Conservation (phyloP, 441 rosid genomes). For the Populus hybrid region DNA sequence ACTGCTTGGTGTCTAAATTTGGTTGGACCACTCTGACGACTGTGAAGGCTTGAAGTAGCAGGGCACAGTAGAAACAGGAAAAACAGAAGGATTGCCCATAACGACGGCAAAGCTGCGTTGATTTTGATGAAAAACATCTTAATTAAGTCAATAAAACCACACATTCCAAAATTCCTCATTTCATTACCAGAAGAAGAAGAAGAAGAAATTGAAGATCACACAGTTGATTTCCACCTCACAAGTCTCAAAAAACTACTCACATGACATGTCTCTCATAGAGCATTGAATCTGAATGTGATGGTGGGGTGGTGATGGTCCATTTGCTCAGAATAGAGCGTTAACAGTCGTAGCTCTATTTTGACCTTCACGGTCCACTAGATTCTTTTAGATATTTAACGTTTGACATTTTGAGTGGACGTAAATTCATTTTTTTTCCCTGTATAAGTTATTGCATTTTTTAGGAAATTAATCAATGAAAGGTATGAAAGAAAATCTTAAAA, state of each 20-base stretch:
- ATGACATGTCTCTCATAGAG: neutral
- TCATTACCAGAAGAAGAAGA: neutral
- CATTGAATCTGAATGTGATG: neutral
- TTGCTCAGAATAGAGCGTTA: neutral
- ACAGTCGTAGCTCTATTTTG: neutral
- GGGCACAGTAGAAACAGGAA: slow-evolving; percentile 24
- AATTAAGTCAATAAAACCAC: neutral
- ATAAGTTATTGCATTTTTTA: neutral
- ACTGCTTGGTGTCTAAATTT: slow-evolving; percentile 31
- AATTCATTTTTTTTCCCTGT: too few species aligned
- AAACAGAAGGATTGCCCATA: slow-evolving; percentile 27
- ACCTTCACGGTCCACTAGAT: neutral
- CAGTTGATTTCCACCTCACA: neutral
- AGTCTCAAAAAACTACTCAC: neutral
- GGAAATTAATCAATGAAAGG: neutral
- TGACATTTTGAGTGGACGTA: neutral
- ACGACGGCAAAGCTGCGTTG: slow-evolving; percentile 21
- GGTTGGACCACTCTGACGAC: neutral
- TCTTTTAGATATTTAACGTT: neutral
- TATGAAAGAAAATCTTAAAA: too few species aligned
- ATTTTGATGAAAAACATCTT: neutral
- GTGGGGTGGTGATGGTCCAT: neutral
- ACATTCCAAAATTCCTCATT: neutral
- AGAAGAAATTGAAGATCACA: neutral
- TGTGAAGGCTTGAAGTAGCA: slow-evolving; percentile 21